Percentiles rank a stretch among this genome's conserved stretches.
phyloP scores from a whole-genome alignment of 2,329 filamentous ascomycete genomes.

The Coniochaeta ligniaria region DNA sequence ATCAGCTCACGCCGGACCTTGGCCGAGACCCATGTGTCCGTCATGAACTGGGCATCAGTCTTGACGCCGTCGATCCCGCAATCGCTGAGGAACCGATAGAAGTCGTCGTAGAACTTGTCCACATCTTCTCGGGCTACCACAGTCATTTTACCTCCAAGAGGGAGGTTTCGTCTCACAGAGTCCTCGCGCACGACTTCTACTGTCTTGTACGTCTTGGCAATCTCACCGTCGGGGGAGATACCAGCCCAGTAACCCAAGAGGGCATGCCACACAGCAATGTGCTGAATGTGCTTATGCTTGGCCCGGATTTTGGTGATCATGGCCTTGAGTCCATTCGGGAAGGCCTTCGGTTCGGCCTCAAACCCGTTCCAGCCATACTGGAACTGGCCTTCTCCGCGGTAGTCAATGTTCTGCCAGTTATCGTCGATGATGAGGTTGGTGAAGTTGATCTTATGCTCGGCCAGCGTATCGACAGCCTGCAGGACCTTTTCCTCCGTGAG shows the following conservation, averaged over 20 bases:
- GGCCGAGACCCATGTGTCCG: slow-evolving; percentile 68
- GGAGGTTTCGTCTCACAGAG: slow-evolving; percentile 35
- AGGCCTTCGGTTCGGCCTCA: slow-evolving; percentile 72
- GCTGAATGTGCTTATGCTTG: slow-evolving; percentile 64
- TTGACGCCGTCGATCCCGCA: slow-evolving; percentile 83
- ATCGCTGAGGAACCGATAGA: slow-evolving; percentile 72
- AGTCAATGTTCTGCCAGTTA: slow-evolving; percentile 80
- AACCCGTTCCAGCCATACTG: slow-evolving; percentile 70
- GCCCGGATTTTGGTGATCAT: slow-evolving; percentile 63
- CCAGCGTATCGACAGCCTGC: slow-evolving; percentile 64
- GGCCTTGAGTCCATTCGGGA: slow-evolving; percentile 71
- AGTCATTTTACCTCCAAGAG: slow-evolving; percentile 58
- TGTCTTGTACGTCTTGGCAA: slow-evolving; percentile 76
- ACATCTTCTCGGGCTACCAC: slow-evolving; percentile 72
- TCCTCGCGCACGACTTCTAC: slow-evolving; percentile 47
- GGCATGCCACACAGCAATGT: slow-evolving; percentile 93
- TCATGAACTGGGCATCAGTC: slow-evolving; percentile 85
- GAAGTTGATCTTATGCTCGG: slow-evolving; percentile 66
- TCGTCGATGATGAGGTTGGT: slow-evolving; percentile 92
- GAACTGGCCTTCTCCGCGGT: slow-evolving; percentile 41
- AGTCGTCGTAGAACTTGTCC: slow-evolving; percentile 75
- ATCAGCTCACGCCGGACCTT: slow-evolving; percentile 65
- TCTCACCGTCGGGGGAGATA: slow-evolving; percentile 64
- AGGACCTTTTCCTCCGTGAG: slow-evolving; percentile 77
- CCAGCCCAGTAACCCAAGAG: slow-evolving; percentile 87